These are phyloP conservation scores for Picochlorum sp. DNA, from an alignment of 139 green algal species.

Conservation along the genomic window DNA sequence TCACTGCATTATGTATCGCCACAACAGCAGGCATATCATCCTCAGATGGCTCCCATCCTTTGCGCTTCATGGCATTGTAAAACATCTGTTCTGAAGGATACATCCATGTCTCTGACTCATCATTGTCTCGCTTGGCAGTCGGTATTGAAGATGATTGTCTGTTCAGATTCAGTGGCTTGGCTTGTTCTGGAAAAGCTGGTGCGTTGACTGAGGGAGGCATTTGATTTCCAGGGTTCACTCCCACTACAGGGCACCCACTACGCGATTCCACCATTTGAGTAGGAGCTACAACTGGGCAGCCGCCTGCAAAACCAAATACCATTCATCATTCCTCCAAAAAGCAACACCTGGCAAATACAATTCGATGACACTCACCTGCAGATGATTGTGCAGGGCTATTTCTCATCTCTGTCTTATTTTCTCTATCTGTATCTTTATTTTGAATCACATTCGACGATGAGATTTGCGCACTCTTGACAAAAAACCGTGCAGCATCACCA, in stretches of 20 bases:
- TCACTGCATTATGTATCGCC: slow-evolving; percentile 90
- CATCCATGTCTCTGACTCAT: slow-evolving; percentile 42
- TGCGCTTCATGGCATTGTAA: slow-evolving; percentile 84
- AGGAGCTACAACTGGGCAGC: neutral
- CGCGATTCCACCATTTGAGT: neutral
- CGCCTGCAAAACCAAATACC: neutral
- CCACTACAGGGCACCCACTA: slow-evolving; percentile 22
- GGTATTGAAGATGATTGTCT: slow-evolving; percentile 24
- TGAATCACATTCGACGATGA: no score
- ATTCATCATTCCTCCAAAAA: no score
- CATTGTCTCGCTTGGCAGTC: slow-evolving; percentile 1
- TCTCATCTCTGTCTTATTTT: no score
- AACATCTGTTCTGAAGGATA: slow-evolving; percentile 90
- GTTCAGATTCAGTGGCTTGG: slow-evolving; percentile 17
- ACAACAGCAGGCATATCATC: slow-evolving; percentile 81
- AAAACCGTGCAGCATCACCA: no score
- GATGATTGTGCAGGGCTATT: no score
- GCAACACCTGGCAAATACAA: no score
- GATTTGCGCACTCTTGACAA: no score
- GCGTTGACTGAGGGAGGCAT: slow-evolving; percentile 20
- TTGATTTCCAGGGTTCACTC: slow-evolving; percentile 15
- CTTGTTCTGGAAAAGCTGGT: slow-evolving; percentile 13
- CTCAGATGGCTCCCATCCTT: slow-evolving; percentile 69
- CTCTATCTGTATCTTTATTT: no score
- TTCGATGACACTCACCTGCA: no score